These are phyloP conservation scores for Gracilaria domingensis DNA, from an alignment of 23 red algal species.

Conservation along the genomic window DNA sequence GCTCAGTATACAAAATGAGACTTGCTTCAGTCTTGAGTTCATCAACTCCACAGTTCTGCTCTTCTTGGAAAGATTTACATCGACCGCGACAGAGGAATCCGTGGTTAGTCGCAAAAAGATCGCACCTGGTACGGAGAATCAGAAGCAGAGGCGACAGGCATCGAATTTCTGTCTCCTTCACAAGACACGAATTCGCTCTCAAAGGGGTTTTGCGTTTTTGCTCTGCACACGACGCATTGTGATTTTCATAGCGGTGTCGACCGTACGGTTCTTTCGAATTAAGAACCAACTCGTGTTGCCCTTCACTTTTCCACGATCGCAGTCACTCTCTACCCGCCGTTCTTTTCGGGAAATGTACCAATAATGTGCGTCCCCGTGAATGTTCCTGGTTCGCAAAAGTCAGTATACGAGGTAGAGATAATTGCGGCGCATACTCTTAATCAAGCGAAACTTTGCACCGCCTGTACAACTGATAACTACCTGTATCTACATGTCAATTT, in stretches of 20 bases:
- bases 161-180: neutral
- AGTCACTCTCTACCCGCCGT: neutral
- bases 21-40: no score
- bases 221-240: neutral
- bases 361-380: no score
- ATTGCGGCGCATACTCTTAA: no score
- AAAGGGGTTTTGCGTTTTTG: neutral
- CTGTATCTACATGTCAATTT: no score
- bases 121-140: neutral
- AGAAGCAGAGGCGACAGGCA: neutral
- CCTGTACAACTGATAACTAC: no score
- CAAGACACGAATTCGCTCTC: neutral
- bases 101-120: neutral
- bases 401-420: no score
- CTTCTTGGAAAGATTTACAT: neutral
- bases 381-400: no score
- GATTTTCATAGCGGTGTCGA: neutral
- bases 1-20: no score
- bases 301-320: neutral
- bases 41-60: no score
- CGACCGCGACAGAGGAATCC: neutral
- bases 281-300: neutral
- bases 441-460: no score
- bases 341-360: no score
- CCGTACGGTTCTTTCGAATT: constrained; percentile 9